Base-by-base conservation (phyloP, 495 filamentous ascomycete genomes). In the Diplogelasinospora grovesii region DNA sequence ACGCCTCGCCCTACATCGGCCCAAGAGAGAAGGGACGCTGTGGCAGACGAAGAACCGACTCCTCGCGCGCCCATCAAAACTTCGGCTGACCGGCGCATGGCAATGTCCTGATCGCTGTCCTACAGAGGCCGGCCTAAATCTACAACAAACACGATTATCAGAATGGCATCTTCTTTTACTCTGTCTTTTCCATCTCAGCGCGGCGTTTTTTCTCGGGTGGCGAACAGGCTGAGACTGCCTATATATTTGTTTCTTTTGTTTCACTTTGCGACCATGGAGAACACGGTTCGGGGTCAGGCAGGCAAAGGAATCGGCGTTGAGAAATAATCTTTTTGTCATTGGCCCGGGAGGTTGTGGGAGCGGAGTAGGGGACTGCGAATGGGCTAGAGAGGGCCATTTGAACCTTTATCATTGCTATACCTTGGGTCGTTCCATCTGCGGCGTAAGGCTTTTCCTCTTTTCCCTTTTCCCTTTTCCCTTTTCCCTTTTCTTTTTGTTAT, bases 31-130 rank as follows among this genome's bases (percentile, higher is more conserved):
- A 29, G 13, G 8, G n/a, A n/a, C n/a, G 22, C 18, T 18, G 4
- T 25, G 4, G 46, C 36, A 25, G 60, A 63, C 22, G 46, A 55
- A 4, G 54, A 63, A 4, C 60, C 57, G 8, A 63, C 60, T 9
- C 60, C 60, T 9, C 53, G 54, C 3, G 46, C 55, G 11, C 48
- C 44, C 1, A 43, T 39, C 7, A 46, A n/a, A n/a, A n/a, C n/a
- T n/a, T n/a, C n/a, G n/a, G n/a, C n/a, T n/a, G n/a, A n/a, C n/a
- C n/a, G n/a, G n/a, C n/a, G n/a, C n/a, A n/a, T n/a, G n/a, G n/a
- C n/a, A n/a, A n/a, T n/a, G n/a, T n/a, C n/a, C n/a, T n/a, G n/a
- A n/a, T n/a, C n/a, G n/a, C n/a, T n/a, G n/a, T n/a, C n/a, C n/a
- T n/a, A n/a, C n/a, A n/a, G n/a, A n/a, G n/a, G n/a, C n/a, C n/a